Conservation (phyloP, 2,329 filamentous ascomycete species). For the Xenosphaeropsis pyriputrescens region DNA sequence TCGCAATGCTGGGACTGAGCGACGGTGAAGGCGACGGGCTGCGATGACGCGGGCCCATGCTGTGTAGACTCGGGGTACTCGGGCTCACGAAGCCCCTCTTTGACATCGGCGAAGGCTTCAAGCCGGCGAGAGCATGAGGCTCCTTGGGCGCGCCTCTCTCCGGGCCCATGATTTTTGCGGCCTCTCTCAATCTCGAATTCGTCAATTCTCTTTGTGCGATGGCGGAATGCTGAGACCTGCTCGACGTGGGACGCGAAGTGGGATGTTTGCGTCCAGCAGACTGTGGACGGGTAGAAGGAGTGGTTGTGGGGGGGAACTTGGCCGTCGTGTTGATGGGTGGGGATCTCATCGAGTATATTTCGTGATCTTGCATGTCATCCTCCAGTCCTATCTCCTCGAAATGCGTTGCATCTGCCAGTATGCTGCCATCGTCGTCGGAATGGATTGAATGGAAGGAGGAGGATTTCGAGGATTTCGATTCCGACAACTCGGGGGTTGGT, state of each 20-base stretch:
- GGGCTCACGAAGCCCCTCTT: constrained; percentile 7
- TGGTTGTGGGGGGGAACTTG: too few relatives aligned
- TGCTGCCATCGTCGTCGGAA: constrained; percentile 55
- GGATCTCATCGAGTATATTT: too few relatives aligned
- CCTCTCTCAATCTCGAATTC: constrained; percentile 13
- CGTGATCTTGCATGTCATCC: constrained; percentile 32
- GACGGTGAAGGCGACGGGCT: constrained; percentile 13
- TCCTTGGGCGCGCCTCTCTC: too few relatives aligned
- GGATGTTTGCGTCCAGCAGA: too few relatives aligned
- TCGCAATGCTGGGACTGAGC: neutral
- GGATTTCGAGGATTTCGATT: constrained; percentile 80
- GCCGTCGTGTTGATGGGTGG: too few relatives aligned
- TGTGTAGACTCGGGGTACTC: neutral
- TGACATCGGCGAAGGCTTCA: constrained; percentile 11
- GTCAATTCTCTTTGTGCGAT: constrained; percentile 5
- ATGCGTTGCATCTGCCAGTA: constrained; percentile 59
- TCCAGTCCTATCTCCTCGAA: constrained; percentile 91
- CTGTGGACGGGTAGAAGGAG: too few relatives aligned
- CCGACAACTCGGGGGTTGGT: constrained; percentile 51
- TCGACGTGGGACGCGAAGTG: too few relatives aligned
- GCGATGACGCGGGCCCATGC: neutral
- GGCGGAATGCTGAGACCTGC: too few relatives aligned
- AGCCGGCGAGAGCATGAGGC: constrained; percentile 2
- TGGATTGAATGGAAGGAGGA: constrained; percentile 74
- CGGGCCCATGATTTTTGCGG: too few relatives aligned